Evolutionary conservation across 495 filamentous ascomycete genomes (phyloP), one percentile per base, ranked within the genome.

Genomic region (Xanthoparmelia taractica): DNA sequence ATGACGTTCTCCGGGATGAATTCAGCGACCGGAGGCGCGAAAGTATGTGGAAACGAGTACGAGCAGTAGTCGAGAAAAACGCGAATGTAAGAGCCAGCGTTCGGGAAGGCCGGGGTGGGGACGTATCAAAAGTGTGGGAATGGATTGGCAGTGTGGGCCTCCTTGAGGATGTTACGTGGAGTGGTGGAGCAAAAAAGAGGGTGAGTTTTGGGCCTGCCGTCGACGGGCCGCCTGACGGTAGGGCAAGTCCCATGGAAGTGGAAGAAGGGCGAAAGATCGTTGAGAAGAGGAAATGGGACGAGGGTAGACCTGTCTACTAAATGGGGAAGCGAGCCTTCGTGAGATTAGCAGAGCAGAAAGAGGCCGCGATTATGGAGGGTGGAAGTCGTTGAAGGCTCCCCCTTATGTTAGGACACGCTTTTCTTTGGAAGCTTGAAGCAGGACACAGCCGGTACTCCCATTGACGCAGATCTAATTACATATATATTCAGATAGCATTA

Each of bases 71-170:
- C 3, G 95, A 97, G 77, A 84, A 83, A 69, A 98, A 98, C 69
- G 86, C 90, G 59, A 98, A 98, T 69, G 89, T 98, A 11, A 82
- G 94, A 40, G 88, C 90, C 0, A 85, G 87, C 31, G 88, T 94
- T 63, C 80, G 92, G 27, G 92, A 97, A 75, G 82, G 86, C 48
- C 80, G 85, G 57, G 88, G 82, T 66, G 94, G 94, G 23, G 94
- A 99, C 71, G 84, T 97, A 58, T 85, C 88, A 18, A 82, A 90
- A 56, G 86, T 89, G 23, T 99, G 94, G 94, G 93, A 96, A 72
- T 99, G 94, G 94, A 92, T 96, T 71, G 94, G 94, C 36, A 77
- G 80, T 36, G 68, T 63, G 3, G 75, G 84, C 75, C 63, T 82
- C 66, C 72, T 70, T 68, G 67, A 63, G 57, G 69, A 63, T 29